phyloP scores from a whole-genome alignment of 2,329 filamentous ascomycete genomes.

The Penicillium sp. region DNA sequence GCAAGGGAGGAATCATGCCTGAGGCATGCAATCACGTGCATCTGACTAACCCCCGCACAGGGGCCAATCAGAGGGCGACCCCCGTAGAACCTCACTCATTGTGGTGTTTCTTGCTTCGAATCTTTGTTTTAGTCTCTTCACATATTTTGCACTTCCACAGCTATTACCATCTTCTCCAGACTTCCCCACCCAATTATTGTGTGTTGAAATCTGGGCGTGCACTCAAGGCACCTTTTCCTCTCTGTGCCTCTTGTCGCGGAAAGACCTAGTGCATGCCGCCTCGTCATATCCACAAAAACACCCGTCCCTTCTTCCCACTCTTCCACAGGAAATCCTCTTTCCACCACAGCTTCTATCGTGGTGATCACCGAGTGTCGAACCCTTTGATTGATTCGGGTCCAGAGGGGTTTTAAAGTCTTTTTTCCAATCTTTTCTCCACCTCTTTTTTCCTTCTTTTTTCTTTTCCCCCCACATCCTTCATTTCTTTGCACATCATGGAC shows the following conservation, averaged over 20 bases:
- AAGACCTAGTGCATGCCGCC: slow-evolving; percentile 37
- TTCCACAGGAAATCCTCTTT: slow-evolving; percentile 20
- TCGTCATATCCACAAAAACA: slow-evolving; percentile 46
- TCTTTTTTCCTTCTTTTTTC: slow-evolving; percentile 17
- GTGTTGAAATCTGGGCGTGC: slow-evolving; percentile 21
- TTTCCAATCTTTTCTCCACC: slow-evolving; percentile 22
- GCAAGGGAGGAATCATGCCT: slow-evolving; percentile 8
- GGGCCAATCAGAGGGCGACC: slow-evolving; percentile 21
- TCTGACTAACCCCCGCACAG: background rate
- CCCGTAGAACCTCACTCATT: slow-evolving; percentile 22
- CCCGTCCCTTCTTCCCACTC: slow-evolving; percentile 32
- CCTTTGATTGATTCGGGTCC: slow-evolving; percentile 17
- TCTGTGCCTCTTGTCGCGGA: slow-evolving; percentile 31
- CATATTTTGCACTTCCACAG: slow-evolving; percentile 16
- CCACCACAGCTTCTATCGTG: slow-evolving; percentile 21
- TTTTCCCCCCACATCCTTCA: slow-evolving; percentile 23
- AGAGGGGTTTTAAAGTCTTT: slow-evolving; percentile 21
- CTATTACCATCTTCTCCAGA: slow-evolving; percentile 3
- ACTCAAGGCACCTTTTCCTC: slow-evolving; percentile 31
- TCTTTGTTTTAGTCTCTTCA: slow-evolving; percentile 25
- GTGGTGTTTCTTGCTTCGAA: slow-evolving; percentile 17
- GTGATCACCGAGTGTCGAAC: slow-evolving; percentile 18
- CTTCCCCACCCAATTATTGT: slow-evolving; percentile 12
- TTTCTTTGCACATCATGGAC: slow-evolving; percentile 67
- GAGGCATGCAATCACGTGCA: slow-evolving; percentile 18